Percentiles rank a stretch among this genome's conserved stretches.
Evolutionary conservation across 768 basidiomycete genomes (phyloP).

Genomic region (Tricholoma terreum): DNA sequence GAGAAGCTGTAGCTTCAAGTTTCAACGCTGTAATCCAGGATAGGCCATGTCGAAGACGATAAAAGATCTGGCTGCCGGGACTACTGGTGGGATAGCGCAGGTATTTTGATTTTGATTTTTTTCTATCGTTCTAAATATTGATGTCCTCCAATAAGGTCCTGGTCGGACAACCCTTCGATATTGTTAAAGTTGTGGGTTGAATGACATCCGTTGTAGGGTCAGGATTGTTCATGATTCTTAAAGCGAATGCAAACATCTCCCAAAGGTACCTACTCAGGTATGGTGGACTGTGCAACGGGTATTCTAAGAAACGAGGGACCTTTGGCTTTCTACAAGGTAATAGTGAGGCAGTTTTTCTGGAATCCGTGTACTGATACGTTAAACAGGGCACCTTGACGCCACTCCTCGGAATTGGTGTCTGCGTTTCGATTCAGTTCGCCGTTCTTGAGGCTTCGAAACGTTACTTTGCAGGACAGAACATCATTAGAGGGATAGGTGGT

Average conservation of each 20-base stretch:
- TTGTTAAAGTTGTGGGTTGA: constrained; percentile 87
- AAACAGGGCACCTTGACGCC: constrained; percentile 85
- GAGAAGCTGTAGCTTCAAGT: constrained; percentile 5
- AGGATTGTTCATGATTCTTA: constrained; percentile 3
- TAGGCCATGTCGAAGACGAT: constrained; percentile 58
- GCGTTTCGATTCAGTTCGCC: constrained; percentile 95
- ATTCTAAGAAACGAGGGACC: constrained; percentile 91
- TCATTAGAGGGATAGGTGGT: constrained; percentile 57
- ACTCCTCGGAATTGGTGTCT: constrained; percentile 87
- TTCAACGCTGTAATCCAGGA: background rate
- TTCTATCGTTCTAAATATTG: constrained; percentile 15
- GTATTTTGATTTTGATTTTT: constrained; percentile 30
- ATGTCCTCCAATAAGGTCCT: constrained; percentile 52
- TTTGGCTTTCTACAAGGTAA: constrained; percentile 91
- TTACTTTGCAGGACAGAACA: constrained; percentile 64
- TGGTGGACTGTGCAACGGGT: constrained; percentile 86
- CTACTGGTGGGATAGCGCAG: constrained; percentile 89
- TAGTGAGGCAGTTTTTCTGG: background rate
- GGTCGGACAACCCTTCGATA: constrained; percentile 94
- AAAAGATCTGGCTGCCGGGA: constrained; percentile 88
- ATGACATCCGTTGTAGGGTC: background rate
- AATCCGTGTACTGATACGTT: constrained; percentile 2
- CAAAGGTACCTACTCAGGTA: constrained; percentile 83
- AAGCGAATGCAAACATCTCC: constrained; percentile 95
- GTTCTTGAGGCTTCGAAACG: constrained; percentile 86